Percentiles rank a stretch among this genome's conserved stretches.
phyloP scores from a whole-genome alignment of 331 rosid species.

The Spiraea crenata region DNA sequence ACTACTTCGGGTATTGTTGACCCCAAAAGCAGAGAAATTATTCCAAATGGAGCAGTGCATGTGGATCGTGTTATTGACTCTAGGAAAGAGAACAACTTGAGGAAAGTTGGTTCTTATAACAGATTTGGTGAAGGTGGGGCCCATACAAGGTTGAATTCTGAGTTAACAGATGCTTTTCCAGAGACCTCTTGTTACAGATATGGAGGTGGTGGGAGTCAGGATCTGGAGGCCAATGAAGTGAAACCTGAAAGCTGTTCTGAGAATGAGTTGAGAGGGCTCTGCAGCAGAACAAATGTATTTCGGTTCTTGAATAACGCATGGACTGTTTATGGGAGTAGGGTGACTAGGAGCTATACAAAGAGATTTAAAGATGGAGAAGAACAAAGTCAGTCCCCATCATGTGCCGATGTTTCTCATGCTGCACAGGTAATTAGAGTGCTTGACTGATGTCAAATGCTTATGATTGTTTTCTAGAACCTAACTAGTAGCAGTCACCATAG shows the following conservation, averaged over 20 bases:
- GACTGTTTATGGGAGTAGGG: slow-evolving; percentile 25
- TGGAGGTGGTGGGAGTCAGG: slow-evolving; percentile 27
- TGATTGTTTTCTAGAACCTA: neutral
- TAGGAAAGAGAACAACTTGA: slow-evolving; percentile 21
- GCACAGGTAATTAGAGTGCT: slow-evolving; percentile 23
- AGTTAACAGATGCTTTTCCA: slow-evolving; percentile 13
- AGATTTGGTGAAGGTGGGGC: slow-evolving; percentile 4
- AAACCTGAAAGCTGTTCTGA: slow-evolving; percentile 23
- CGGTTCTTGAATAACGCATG: slow-evolving; percentile 24
- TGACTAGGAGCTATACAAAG: slow-evolving; percentile 34
- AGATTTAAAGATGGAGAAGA: slow-evolving; percentile 46
- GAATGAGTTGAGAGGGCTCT: slow-evolving; percentile 21
- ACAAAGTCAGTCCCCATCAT: slow-evolving; percentile 31
- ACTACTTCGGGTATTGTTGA: slow-evolving; percentile 10
- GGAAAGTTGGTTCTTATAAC: slow-evolving; percentile 16
- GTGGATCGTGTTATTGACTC: slow-evolving; percentile 12
- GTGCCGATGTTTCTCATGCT: slow-evolving; percentile 11
- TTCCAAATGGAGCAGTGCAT: slow-evolving; percentile 18
- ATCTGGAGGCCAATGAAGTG: slow-evolving; percentile 33
- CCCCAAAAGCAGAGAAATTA: slow-evolving; percentile 20
- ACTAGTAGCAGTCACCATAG: neutral
- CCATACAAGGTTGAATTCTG: slow-evolving; percentile 19
- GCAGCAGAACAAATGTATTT: slow-evolving; percentile 16
- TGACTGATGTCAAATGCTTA: neutral
- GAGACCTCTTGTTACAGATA: slow-evolving; percentile 22